Evolutionary conservation across 345 rosid species (phyloP).

Genomic region (Sisymbrium altissimum): DNA sequence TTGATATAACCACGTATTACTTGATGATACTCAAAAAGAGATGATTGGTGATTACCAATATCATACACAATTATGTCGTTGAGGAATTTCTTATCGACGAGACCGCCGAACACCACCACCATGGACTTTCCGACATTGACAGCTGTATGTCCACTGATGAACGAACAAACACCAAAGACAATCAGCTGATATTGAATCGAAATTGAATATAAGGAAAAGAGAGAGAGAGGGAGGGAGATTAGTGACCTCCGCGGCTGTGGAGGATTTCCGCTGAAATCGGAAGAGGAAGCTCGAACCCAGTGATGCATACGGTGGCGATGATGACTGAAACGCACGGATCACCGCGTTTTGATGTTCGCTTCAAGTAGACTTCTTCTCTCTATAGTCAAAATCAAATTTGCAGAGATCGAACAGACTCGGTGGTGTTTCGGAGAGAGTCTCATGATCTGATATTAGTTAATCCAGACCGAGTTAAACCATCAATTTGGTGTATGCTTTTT

Average conservation of each 20-base stretch:
- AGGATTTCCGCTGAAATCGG: slow-evolving; percentile 70
- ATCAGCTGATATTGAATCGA: slow-evolving; percentile 11
- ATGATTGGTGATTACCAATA: too few relatives aligned
- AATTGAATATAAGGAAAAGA: background rate
- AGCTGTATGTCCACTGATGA: slow-evolving; percentile 78
- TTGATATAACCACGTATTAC: too few relatives aligned
- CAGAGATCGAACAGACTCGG: slow-evolving; percentile 6
- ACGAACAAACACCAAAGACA: background rate
- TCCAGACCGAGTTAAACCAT: slow-evolving; percentile 7
- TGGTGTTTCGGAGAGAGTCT: background rate
- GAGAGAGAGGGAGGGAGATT: background rate
- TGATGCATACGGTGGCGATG: slow-evolving; percentile 54
- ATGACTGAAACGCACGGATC: slow-evolving; percentile 16
- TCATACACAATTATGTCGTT: slow-evolving; percentile 70
- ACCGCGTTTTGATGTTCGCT: slow-evolving; percentile 4
- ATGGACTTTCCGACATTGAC: slow-evolving; percentile 76
- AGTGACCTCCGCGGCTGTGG: slow-evolving; percentile 83
- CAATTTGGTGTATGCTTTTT: too few relatives aligned
- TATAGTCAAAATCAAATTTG: background rate
- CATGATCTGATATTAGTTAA: background rate
- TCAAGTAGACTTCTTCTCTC: background rate
- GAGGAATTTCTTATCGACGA: slow-evolving; percentile 75
- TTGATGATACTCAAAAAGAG: too few relatives aligned
- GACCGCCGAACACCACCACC: slow-evolving; percentile 85
- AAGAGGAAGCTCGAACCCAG: slow-evolving; percentile 86